A percentile compares a stretch with the other conserved stretches of the same genome.
Evolutionary conservation across 257 asterid species (phyloP).

Genomic region (Gentiana straminea): DNA sequence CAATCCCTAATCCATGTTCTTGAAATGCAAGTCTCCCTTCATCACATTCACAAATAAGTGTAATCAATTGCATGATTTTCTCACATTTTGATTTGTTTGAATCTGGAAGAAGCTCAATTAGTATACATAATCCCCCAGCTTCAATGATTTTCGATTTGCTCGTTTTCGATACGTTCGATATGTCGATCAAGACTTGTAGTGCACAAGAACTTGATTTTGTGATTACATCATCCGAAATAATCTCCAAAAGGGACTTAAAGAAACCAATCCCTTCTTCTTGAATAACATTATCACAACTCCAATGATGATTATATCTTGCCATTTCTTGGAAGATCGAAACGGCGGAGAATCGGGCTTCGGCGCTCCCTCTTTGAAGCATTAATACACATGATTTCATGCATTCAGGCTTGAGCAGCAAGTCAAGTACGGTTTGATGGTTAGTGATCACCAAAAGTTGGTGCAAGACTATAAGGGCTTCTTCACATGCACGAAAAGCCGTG

Average conservation of each 20-base stretch:
- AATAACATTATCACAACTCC: conserved; percentile 22
- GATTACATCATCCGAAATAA: conserved; percentile 55
- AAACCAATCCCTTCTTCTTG: conserved; percentile 60
- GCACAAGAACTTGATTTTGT: conserved; percentile 50
- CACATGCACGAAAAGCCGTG: conserved; percentile 49
- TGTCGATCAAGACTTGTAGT: conserved; percentile 35
- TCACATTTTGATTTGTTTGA: conserved; percentile 50
- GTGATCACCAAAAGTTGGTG: conserved; percentile 18
- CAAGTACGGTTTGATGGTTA: conserved; percentile 24
- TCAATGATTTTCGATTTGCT: conserved; percentile 58
- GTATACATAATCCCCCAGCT: conserved; percentile 58
- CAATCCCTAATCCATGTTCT: conserved; percentile 70
- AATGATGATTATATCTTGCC: conserved; percentile 33
- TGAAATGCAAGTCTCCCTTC: conserved; percentile 65
- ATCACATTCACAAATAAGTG: conserved; percentile 61
- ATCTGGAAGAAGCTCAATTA: conserved; percentile 71
- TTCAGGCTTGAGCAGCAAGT: conserved; percentile 35
- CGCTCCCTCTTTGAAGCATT: conserved; percentile 63
- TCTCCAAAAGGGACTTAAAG: conserved; percentile 62
- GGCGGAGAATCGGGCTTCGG: conserved; percentile 51
- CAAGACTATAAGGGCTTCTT: conserved; percentile 61
- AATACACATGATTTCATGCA: conserved; percentile 49
- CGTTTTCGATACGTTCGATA: conserved; percentile 48
- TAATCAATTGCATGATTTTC: conserved; percentile 45
- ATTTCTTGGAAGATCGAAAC: conserved; percentile 42